These are phyloP conservation scores for Lasiodiplodia citricola DNA, from an alignment of 2,329 filamentous ascomycete species.

Conservation along the genomic window DNA sequence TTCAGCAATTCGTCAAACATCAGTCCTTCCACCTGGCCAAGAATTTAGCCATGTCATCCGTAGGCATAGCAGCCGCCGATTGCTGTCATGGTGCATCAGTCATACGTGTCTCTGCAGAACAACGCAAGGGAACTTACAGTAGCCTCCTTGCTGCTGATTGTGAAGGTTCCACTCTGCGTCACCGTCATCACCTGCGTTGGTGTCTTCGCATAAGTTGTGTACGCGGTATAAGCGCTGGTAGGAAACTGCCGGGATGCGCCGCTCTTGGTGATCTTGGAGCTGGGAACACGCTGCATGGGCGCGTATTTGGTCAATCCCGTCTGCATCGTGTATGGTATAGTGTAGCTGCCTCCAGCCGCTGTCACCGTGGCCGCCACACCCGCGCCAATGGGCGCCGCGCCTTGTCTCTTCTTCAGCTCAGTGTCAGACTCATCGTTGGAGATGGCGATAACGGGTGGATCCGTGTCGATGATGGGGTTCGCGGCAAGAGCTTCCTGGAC, in stretches of 20 bases:
- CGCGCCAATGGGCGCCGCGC: conserved; percentile 28
- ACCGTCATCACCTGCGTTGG: conserved; percentile 56
- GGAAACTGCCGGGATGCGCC: conserved; percentile 58
- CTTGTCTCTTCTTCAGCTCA: conserved; percentile 20
- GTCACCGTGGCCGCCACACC: conserved; percentile 32
- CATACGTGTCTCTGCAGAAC: background rate
- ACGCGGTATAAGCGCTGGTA: conserved; percentile 61
- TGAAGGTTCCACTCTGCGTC: conserved; percentile 58
- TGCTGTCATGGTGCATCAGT: background rate
- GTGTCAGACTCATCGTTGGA: background rate
- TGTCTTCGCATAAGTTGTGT: conserved; percentile 40
- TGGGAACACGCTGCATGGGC: conserved; percentile 65
- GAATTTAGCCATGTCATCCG: conserved; percentile 62
- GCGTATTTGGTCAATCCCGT: conserved; percentile 64
- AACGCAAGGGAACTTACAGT: conserved; percentile 50
- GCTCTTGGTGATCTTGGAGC: conserved; percentile 63
- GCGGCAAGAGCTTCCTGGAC: conserved; percentile 46
- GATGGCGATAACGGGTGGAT: background rate
- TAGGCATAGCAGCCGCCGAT: conserved; percentile 57
- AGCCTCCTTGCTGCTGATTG: conserved; percentile 60
- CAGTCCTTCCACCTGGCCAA: conserved; percentile 66
- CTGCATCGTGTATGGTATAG: conserved; percentile 61
- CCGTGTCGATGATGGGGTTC: conserved; percentile 4
- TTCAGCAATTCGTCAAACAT: conserved; percentile 3
- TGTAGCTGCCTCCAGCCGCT: conserved; percentile 39